Evolutionary conservation across 2,329 filamentous ascomycete genomes (phyloP).

Genomic region (Fusarium redolens): DNA sequence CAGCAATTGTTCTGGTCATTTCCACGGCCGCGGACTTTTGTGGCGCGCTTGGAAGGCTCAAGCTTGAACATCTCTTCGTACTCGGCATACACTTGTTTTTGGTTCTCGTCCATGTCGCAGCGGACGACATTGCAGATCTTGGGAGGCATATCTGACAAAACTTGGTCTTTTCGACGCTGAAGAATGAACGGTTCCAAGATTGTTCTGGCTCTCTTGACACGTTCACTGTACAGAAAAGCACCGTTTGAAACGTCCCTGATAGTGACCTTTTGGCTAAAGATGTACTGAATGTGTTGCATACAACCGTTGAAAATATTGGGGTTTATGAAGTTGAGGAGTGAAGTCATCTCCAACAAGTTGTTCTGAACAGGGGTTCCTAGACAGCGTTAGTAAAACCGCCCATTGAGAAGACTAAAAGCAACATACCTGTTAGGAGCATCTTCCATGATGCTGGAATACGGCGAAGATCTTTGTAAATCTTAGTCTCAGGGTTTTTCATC

Average conservation of each 20-base stretch:
- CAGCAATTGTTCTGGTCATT: slow-evolving; percentile 77
- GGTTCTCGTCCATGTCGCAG: slow-evolving; percentile 80
- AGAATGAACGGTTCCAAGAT: slow-evolving; percentile 97
- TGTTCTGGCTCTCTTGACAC: slow-evolving; percentile 85
- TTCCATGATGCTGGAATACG: slow-evolving; percentile 84
- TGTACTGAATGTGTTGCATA: slow-evolving; percentile 81
- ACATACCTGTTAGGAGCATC: slow-evolving; percentile 72
- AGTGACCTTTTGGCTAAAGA: slow-evolving; percentile 93
- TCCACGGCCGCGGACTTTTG: slow-evolving; percentile 59
- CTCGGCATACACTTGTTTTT: slow-evolving; percentile 78
- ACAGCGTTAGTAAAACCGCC: slow-evolving; percentile 28
- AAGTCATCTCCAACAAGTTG: slow-evolving; percentile 91
- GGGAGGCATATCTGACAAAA: slow-evolving; percentile 82
- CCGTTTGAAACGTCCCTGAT: slow-evolving; percentile 83
- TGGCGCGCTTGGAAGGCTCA: slow-evolving; percentile 64
- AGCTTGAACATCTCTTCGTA: slow-evolving; percentile 73
- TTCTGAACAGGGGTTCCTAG: slow-evolving; percentile 94
- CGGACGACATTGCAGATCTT: slow-evolving; percentile 84
- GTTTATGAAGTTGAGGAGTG: slow-evolving; percentile 93
- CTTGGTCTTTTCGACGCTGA: slow-evolving; percentile 92
- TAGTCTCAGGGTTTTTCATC: slow-evolving; percentile 87
- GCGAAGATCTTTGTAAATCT: slow-evolving; percentile 82
- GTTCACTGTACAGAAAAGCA: slow-evolving; percentile 85
- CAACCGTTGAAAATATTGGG: slow-evolving; percentile 82
- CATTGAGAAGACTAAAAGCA: not conserved